phyloP scores from a whole-genome alignment of 148 eudicot species.

The Tetragonia tetragonoides region DNA sequence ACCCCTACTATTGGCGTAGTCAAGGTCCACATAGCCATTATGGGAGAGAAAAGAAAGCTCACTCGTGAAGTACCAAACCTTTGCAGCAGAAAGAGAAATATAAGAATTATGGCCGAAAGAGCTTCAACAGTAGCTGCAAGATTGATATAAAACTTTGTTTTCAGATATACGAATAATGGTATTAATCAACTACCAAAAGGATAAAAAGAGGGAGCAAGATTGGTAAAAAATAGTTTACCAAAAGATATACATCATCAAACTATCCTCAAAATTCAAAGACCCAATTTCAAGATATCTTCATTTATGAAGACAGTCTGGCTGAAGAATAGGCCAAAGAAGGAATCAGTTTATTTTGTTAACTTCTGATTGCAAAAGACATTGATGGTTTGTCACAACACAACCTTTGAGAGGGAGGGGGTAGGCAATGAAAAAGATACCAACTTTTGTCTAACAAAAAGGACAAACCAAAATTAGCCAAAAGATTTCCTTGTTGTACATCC shows the following conservation, averaged over 20 bases:
- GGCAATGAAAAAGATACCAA: too few species aligned
- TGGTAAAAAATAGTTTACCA: too few species aligned
- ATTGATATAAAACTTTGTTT: neutral
- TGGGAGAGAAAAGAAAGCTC: slow-evolving; percentile 70
- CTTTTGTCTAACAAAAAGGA: neutral
- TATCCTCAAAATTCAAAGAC: neutral
- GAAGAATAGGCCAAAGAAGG: neutral
- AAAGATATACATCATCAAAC: too few species aligned
- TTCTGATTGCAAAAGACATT: too few species aligned
- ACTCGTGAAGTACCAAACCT: slow-evolving; percentile 60
- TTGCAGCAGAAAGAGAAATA: slow-evolving; percentile 53
- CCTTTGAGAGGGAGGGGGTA: too few species aligned
- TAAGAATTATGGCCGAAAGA: slow-evolving; percentile 46
- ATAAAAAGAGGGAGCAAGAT: too few species aligned
- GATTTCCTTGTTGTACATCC: neutral
- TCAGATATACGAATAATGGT: too few species aligned
- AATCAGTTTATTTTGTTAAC: neutral
- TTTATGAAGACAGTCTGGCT: neutral
- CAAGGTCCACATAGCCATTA: slow-evolving; percentile 65
- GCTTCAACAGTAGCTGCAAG: slow-evolving; percentile 50
- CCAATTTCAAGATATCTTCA: neutral
- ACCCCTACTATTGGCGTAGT: slow-evolving; percentile 58
- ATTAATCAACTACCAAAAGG: too few species aligned
- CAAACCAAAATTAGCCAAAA: neutral
- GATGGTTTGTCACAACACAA: too few species aligned